Evolutionary conservation across 2,329 filamentous ascomycete genomes (phyloP), one percentile per base, ranked within the genome.

Genomic region (Arachnomyces sp.): DNA sequence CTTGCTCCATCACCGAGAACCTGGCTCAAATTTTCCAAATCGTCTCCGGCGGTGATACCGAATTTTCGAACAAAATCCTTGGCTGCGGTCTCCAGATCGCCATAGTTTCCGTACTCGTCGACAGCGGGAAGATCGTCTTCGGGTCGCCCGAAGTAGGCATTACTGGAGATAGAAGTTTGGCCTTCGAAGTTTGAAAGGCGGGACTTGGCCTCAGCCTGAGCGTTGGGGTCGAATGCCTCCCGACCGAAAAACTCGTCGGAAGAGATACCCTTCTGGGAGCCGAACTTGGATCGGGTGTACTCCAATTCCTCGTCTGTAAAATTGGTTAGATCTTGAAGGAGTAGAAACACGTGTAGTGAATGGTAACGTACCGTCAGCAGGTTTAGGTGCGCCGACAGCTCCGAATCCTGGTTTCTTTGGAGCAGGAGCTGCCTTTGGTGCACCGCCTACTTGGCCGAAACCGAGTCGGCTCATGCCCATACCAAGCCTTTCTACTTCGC

Each of bases 231-330:
- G 64, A 81, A 96, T 40, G 76, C 69, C 39, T 88, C 86, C 61
- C 92, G 90, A 55, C 90, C 88, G 59, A 98, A 98, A 73, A 94
- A 98, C 61, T 98, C 92, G 61, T 98, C 92, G 0, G 89, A 95
- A 0, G 88, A 95, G 51, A 98, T 98, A 52, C 85, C 85, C 72
- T 96, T 96, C 63, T 98, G 92, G 32, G 66, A 67, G 45, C 89
- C 90, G 56, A 98, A 98, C 64, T 94, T 94, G 57, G 77, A 71
- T 54, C 85, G 84, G 4, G 89, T 87, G 58, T 86, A 93, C 56
- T 78, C 80, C 55, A 95, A 79, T 40, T 82, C 81, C 43, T 95
- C 87, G 35, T 79, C 76, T 72, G 53, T 25, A 15, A n/a, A 33
- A 31, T 31, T 29, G 18, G 33, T 54, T 42, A 56, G 43, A 14